These are phyloP conservation scores for Diaporthe sp. DNA, from an alignment of 2,329 filamentous ascomycete genomes.

Conservation along the genomic window DNA sequence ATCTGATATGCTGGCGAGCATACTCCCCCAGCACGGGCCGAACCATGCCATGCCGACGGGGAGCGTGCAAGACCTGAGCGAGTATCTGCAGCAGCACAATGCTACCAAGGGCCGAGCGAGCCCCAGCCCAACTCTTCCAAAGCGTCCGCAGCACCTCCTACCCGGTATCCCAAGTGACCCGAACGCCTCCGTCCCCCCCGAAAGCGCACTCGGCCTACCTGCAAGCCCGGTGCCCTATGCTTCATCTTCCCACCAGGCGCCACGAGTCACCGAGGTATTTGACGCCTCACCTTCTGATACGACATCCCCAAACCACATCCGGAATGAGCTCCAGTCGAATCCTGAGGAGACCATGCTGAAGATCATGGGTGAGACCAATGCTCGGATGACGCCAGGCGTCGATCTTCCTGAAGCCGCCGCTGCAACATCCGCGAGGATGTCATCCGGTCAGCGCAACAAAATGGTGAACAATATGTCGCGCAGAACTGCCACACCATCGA, in stretches of 20 bases:
- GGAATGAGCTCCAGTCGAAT: conserved; percentile 68
- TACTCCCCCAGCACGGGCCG: conserved; percentile 70
- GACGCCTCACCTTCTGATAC: conserved; percentile 64
- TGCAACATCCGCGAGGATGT: conserved; percentile 66
- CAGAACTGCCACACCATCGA: conserved; percentile 47
- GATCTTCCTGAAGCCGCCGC: conserved; percentile 70
- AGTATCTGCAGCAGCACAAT: conserved; percentile 64
- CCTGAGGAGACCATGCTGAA: conserved; percentile 74
- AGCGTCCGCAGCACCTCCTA: conserved; percentile 66
- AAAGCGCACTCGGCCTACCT: conserved; percentile 47
- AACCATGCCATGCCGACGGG: conserved; percentile 59
- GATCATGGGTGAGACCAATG: conserved; percentile 74
- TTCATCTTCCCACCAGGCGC: conserved; percentile 52
- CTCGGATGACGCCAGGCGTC: conserved; percentile 60
- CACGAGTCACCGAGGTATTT: conserved; percentile 70
- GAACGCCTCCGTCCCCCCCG: conserved; percentile 46
- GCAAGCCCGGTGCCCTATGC: conserved; percentile 44
- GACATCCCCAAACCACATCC: conserved; percentile 61
- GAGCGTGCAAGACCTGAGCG: conserved; percentile 72
- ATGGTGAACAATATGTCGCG: conserved; percentile 72
- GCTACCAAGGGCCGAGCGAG: conserved; percentile 51
- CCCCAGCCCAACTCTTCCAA: conserved; percentile 56
- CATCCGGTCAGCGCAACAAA: conserved; percentile 68
- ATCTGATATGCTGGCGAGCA: conserved; percentile 84
- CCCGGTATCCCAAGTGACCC: conserved; percentile 63